phyloP scores from a whole-genome alignment of 495 filamentous ascomycete species.

The Filosporella fistucella region DNA sequence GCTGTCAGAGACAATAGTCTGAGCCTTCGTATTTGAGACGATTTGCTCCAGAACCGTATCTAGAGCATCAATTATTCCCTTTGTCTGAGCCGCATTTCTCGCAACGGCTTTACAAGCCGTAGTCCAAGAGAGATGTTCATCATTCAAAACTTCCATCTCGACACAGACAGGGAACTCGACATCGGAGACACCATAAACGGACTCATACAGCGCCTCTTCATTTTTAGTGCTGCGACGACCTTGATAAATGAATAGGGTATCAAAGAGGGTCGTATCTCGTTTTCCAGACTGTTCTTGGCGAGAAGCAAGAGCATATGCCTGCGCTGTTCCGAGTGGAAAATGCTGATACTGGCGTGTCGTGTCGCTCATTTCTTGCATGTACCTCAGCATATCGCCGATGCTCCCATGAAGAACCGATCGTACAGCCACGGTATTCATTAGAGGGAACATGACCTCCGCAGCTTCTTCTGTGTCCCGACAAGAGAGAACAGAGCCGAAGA shows the following conservation, averaged over 20 bases:
- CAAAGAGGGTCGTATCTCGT: slow-evolving; percentile 43
- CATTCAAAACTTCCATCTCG: slow-evolving; percentile 62
- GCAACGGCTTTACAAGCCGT: slow-evolving; percentile 60
- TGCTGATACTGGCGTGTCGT: slow-evolving; percentile 53
- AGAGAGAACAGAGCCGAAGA: slow-evolving; percentile 68
- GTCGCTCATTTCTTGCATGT: slow-evolving; percentile 58
- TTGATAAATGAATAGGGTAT: slow-evolving; percentile 72
- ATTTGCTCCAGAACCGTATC: slow-evolving; percentile 52
- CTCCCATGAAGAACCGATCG: slow-evolving; percentile 60
- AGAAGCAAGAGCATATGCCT: slow-evolving; percentile 34
- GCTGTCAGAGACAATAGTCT: slow-evolving; percentile 46
- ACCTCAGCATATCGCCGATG: slow-evolving; percentile 51
- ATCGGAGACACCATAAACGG: slow-evolving; percentile 52
- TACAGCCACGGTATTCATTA: slow-evolving; percentile 72
- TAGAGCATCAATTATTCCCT: slow-evolving; percentile 45
- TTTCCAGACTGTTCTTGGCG: slow-evolving; percentile 20
- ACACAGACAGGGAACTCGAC: slow-evolving; percentile 78
- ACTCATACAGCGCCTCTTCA: slow-evolving; percentile 40
- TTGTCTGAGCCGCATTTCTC: slow-evolving; percentile 35
- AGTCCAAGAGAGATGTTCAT: slow-evolving; percentile 52
- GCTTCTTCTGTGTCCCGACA: slow-evolving; percentile 58
- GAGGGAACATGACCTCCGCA: slow-evolving; percentile 62
- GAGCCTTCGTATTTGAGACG: slow-evolving; percentile 33
- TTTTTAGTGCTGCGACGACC: slow-evolving; percentile 21
- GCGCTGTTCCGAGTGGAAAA: slow-evolving; percentile 60